These are phyloP conservation scores for Drechslera avenae DNA, from an alignment of 2,329 filamentous ascomycete species.

Conservation along the genomic window DNA sequence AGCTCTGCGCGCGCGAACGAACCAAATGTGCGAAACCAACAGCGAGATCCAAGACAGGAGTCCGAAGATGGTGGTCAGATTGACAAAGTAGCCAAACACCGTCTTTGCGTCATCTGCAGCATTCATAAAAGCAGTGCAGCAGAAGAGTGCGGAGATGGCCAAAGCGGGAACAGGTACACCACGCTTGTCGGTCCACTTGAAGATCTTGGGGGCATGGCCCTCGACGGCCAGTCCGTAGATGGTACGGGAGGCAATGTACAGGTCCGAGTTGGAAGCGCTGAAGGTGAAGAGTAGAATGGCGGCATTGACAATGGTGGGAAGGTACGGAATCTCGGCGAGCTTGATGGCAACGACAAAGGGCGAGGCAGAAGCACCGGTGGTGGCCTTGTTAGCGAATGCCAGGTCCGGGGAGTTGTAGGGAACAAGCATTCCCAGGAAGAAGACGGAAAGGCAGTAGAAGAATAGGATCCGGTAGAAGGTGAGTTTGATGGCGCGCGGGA, in stretches of 20 bases:
- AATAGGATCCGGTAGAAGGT: conserved; percentile 82
- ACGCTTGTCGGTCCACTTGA: conserved; percentile 71
- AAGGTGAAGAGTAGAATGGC: conserved; percentile 79
- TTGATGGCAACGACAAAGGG: conserved; percentile 78
- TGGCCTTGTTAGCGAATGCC: conserved; percentile 60
- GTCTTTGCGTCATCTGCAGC: conserved; percentile 47
- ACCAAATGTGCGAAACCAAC: conserved; percentile 56
- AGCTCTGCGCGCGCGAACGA: conserved; percentile 53
- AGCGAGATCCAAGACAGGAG: conserved; percentile 57
- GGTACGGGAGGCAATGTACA: conserved; percentile 75
- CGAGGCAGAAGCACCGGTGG: conserved; percentile 61
- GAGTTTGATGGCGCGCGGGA: conserved; percentile 77
- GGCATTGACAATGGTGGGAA: conserved; percentile 73
- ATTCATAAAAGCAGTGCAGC: conserved; percentile 68
- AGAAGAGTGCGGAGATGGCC: conserved; percentile 64
- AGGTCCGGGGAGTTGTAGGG: conserved; percentile 70
- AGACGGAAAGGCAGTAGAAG: conserved; percentile 77
- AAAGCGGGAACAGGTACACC: conserved; percentile 74
- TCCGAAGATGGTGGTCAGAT: conserved; percentile 50
- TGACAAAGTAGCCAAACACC: conserved; percentile 57
- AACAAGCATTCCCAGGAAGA: conserved; percentile 77
- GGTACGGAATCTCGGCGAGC: conserved; percentile 64
- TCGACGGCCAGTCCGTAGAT: conserved; percentile 75
- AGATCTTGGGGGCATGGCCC: conserved; percentile 72
- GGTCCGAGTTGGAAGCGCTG: conserved; percentile 75